Base-by-base conservation (phyloP, 2,329 filamentous ascomycete genomes). In the Helotiales sp. region DNA sequence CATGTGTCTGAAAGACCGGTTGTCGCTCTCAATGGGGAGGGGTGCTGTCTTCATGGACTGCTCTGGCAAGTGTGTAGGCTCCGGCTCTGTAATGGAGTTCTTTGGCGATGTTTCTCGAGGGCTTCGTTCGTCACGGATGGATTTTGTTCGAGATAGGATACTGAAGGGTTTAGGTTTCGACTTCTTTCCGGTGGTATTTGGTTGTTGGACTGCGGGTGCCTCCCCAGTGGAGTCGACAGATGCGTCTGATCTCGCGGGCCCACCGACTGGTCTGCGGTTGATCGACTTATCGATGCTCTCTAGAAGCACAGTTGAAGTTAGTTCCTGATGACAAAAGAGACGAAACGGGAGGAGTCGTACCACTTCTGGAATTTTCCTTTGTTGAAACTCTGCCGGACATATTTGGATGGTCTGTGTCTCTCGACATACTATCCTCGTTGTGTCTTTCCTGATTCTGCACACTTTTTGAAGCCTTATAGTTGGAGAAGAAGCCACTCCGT, bases 1-100 rank as follows among this genome's bases (percentile, higher is more conserved):
- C 76, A 88, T 87, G 44, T 88, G 83, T 64, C 84, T 82, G 66
- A 87, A 85, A 2, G 85, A 81, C 65, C 86, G 83, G 40, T 44
- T n/a, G 56, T 69, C 90, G 66, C 84, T 82, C 34, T 84, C 66
- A 15, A 63, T 15, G 44, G 63, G 81, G 31, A 86, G 72, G 1
- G 88, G 85, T 9, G 89, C 83, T 1, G 87, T 86, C 70, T 81
- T 87, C 52, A 85, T 75, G 15, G 79, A 76, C 27, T 75, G 73
- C 9, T 73, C 73, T 27, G 61, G 60, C 31, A 55, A 31, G 33
- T 64, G 55, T 53, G 58, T 52, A 72, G 74, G 63, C 71, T 74
- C 66, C 75, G 76, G 63, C 46, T 66, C 63, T 7, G 55, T 34
- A 24, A 56, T 38, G 47, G 57, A 63, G 17, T 59, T 61, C n/a